Base-by-base conservation (phyloP, 805 yeast species). In the Metschnikowia proteae region DNA sequence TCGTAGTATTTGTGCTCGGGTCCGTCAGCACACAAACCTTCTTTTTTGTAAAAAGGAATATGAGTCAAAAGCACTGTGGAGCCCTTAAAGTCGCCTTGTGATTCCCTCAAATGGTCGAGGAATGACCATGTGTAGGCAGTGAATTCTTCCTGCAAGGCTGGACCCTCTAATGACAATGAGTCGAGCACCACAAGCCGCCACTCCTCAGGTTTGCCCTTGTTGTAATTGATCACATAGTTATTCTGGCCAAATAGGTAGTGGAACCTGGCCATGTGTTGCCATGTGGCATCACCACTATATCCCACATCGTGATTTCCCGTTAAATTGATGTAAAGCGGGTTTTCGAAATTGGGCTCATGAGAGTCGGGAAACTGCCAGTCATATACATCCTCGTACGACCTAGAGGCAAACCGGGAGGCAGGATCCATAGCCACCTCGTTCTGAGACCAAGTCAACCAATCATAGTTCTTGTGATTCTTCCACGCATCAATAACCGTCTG, bases 221-320 rank as follows among this genome's bases (percentile, higher is more conserved):
- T 81, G 58, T 84, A 83, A 62, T 84, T 86, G 44, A 86, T 80
- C 70, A 88, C 88, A 62, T 75, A 92, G 66, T 92, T 92, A 59
- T 89, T 88, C 57, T 82, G 80, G 31, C 99, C 99, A 67, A 86
- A 94, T 28, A 86, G 69, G 35, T 71, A 70, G 47, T 75, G 76
- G 69, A 82, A 94, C 55, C 99, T 74, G 1, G 88, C 80, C 82
- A 89, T 81, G 60, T 95, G 96, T 60, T 88, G 97, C 71, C 83
- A 82, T 0, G 96, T 90, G 36, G 95, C 88, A 66, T 94, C 99
- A 0, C 98, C 98, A 42, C 87, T 80, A 63, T 94, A 92, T 0
- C 99, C 99, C 42, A 92, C 83, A 64, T 94, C 99, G 64, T 94
- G 99, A 64, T 94, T 94, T 1, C 99, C 99, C 1, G 96, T 84